Base-by-base conservation (phyloP, 768 basidiomycete genomes). In the Kwoniella botswanensis region DNA sequence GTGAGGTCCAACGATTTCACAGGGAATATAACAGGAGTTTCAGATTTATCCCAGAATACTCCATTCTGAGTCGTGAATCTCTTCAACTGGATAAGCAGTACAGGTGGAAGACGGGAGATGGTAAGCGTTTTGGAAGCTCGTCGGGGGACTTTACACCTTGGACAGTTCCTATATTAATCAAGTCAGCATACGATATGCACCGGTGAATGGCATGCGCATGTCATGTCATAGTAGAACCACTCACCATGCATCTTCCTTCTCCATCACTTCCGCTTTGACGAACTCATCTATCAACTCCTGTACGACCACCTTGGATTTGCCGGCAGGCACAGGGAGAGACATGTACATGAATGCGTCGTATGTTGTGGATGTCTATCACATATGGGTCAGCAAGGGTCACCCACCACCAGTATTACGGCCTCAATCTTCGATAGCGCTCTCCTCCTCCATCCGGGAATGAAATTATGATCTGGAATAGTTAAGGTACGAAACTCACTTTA, bases 301-400 rank as follows among this genome's bases (percentile, higher is more conserved):
- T 55, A 99, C 85, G 1, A 90, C 87, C 26, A 93, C 89, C n/a
- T 72, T 74, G n/a, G 68, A 72, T 53, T 79, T 81, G 29, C 86
- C 85, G 21, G 88, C 85, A 1, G 95, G 94, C 60, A 99, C 90
- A 1, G 96, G 95, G 59, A 99, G 82, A 63, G 93, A 91, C 63
- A 99, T 87, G 72, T 94, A 95, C 86, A 97, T 98, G 84, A 98
- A 98, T 7, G 92, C 88, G 80, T 98, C 97, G 77, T 95, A 98
- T 4, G 95, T 98, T 29, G 94, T 98, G 35, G 95, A 97, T 4
- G 95, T 98, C 94, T 98, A 75, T 50, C 46, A 10, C 44, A 17
- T 46, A 11, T 26, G 26, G 26, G 44, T 46, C 5, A 46, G 44
- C 44, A 46, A 46, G 44, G 44, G 26, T 26, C 26, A 26, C 26